A percentile compares a stretch with the other conserved stretches of the same genome.
phyloP scores from a whole-genome alignment of 352 stramenopile species.

The Pythium phragmitis region DNA sequence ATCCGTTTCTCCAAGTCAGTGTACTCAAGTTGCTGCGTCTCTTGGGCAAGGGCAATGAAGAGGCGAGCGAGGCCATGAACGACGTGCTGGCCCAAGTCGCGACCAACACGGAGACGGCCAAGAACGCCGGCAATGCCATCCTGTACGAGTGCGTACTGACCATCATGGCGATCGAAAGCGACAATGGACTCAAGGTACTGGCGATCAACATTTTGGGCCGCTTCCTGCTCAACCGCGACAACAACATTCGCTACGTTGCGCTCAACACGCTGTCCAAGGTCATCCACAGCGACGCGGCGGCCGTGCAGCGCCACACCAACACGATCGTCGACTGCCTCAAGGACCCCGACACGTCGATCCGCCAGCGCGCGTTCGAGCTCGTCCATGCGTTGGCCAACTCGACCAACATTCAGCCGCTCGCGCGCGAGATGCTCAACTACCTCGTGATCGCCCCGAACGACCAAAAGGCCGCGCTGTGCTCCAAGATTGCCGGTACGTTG shows the following conservation, averaged over 20 bases:
- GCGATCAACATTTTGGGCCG: constrained; percentile 99
- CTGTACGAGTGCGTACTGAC: constrained; percentile 99
- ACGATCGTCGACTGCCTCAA: constrained; percentile 95
- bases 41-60: constrained; percentile 94
- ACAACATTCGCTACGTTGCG: constrained; percentile 99
- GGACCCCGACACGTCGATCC: constrained; percentile 98
- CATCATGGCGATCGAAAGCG: constrained; percentile 98
- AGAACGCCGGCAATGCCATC: constrained; percentile 99
- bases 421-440: constrained; percentile 99
- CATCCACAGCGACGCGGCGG: constrained; percentile 87
- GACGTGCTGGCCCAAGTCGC: constrained; percentile 99
- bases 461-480: constrained; percentile 95
- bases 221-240: constrained; percentile 99
- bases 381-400: constrained; percentile 98
- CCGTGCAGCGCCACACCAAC: constrained; percentile 96
- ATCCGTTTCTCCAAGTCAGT: constrained; percentile 96
- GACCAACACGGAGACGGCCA: constrained; percentile 99
- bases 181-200: constrained; percentile 95
- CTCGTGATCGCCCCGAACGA: constrained; percentile 96
- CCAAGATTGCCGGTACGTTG: constrained; percentile 88
- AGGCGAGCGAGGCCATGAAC: constrained; percentile 93
- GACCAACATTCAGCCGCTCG: constrained; percentile 95
- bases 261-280: constrained; percentile 96
- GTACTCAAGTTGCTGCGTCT: constrained; percentile 92
- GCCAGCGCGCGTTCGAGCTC: constrained; percentile 97